These are phyloP conservation scores for Letharia lupina DNA, from an alignment of 495 filamentous ascomycete genomes.

Conservation along the genomic window DNA sequence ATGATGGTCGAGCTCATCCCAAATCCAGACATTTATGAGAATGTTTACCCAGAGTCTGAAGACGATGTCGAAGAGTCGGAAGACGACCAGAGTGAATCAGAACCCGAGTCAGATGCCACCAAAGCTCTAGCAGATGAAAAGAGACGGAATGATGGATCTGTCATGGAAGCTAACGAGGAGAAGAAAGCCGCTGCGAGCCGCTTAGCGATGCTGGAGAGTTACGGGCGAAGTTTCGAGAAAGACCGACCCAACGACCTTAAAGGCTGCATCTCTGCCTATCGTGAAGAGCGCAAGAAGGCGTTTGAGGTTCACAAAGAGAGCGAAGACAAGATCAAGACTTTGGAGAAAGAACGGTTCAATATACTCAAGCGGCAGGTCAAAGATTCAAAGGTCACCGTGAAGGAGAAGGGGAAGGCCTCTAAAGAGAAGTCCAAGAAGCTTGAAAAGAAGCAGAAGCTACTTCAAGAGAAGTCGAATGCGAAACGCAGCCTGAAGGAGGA, in stretches of 20 bases:
- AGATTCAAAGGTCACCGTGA: slow-evolving; percentile 26
- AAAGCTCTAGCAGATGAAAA: slow-evolving; percentile 25
- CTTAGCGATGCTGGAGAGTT: slow-evolving; percentile 38
- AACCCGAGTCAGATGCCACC: slow-evolving; percentile 24
- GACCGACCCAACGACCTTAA: slow-evolving; percentile 29
- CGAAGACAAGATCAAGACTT: slow-evolving; percentile 26
- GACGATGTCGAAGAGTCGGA: slow-evolving; percentile 31
- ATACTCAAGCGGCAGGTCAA: slow-evolving; percentile 25
- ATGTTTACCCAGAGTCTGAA: slow-evolving; percentile 45
- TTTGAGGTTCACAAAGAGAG: slow-evolving; percentile 36
- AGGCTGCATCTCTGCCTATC: slow-evolving; percentile 36
- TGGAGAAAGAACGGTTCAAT: slow-evolving; percentile 33
- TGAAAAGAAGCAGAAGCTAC: slow-evolving; percentile 31
- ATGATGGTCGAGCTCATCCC: slow-evolving; percentile 55
- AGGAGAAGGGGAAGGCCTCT: slow-evolving; percentile 34
- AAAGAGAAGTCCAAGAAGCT: slow-evolving; percentile 32
- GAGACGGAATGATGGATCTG: slow-evolving; percentile 21
- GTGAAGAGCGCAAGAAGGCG: slow-evolving; percentile 40
- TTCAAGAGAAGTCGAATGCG: slow-evolving; percentile 39
- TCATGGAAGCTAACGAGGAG: slow-evolving; percentile 28
- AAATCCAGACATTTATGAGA: slow-evolving; percentile 49
- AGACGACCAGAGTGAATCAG: slow-evolving; percentile 31
- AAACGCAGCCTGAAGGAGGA: slow-evolving; percentile 45
- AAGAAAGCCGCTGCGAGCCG: slow-evolving; percentile 35
- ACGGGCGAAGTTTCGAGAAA: slow-evolving; percentile 33